These are phyloP conservation scores for Coemansia sp. DNA, from an alignment of 192 early-diverging fungal genomes.

Conservation along the genomic window DNA sequence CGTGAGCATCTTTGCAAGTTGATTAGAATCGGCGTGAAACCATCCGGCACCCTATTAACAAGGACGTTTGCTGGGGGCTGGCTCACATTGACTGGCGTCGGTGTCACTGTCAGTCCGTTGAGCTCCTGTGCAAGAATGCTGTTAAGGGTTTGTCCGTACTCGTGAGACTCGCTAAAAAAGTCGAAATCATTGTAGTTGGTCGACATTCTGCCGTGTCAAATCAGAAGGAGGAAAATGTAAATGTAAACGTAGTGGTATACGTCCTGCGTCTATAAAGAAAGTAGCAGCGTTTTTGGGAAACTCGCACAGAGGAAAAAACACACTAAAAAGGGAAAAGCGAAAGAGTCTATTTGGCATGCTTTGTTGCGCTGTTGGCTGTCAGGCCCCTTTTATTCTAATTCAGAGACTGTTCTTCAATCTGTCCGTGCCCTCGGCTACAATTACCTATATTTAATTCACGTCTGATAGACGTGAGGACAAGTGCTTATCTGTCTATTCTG, in stretches of 20 bases:
- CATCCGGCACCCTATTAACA: constrained; percentile 46
- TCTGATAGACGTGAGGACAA: not conserved
- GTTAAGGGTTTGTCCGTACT: constrained; percentile 32
- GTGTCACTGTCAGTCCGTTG: constrained; percentile 30
- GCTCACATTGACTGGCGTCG: constrained; percentile 22
- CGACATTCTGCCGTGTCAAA: not conserved
- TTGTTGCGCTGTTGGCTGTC: not conserved
- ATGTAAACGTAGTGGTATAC: not conserved
- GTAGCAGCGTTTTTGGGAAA: not conserved
- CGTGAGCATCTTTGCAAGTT: constrained; percentile 46
- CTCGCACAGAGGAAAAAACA: not conserved
- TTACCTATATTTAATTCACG: not conserved
- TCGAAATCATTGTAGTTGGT: not conserved
- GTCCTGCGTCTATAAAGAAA: not conserved
- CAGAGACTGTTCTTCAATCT: not conserved
- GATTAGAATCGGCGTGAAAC: constrained; percentile 46
- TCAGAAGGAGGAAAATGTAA: not conserved
- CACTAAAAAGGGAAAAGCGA: not conserved
- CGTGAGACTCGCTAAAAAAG: constrained; percentile 27
- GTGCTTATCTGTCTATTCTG: not conserved
- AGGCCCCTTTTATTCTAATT: not conserved
- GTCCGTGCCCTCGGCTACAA: not conserved
- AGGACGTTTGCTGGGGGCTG: constrained; percentile 31
- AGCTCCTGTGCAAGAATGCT: constrained; percentile 44
- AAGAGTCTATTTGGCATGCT: not conserved